Conservation (phyloP, 331 rosid species). For the Dryas integrifolia region DNA sequence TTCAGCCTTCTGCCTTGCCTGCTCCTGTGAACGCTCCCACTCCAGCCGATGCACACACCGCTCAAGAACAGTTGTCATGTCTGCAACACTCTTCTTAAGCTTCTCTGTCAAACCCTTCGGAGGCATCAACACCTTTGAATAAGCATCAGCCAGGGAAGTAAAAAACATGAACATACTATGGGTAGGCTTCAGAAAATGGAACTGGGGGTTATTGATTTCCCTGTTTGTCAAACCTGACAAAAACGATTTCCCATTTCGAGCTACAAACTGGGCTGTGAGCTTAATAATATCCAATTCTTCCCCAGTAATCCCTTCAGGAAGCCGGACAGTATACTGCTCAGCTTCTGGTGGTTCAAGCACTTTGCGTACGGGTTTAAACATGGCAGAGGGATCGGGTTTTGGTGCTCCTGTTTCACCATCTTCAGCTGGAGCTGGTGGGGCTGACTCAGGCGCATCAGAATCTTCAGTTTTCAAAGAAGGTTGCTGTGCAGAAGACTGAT, state of each 20-base stretch:
- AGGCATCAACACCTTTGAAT: constrained; percentile 89
- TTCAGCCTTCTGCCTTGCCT: constrained; percentile 88
- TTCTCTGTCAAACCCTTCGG: constrained; percentile 76
- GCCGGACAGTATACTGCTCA: constrained; percentile 88
- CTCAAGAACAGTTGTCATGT: constrained; percentile 89
- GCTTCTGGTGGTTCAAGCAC: constrained; percentile 84
- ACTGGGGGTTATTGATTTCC: constrained; percentile 80
- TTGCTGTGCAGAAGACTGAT: constrained; percentile 50
- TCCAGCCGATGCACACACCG: constrained; percentile 81
- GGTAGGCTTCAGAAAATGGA: constrained; percentile 87
- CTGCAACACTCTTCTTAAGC: constrained; percentile 66
- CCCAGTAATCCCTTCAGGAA: constrained; percentile 89
- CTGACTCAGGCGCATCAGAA: constrained; percentile 38
- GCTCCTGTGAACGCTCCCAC: constrained; percentile 95
- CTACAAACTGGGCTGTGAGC: constrained; percentile 92
- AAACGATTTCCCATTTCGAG: constrained; percentile 85
- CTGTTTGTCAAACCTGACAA: constrained; percentile 84
- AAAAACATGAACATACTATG: constrained; percentile 92
- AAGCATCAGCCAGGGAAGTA: constrained; percentile 89
- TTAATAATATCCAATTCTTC: constrained; percentile 86
- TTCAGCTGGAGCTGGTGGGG: constrained; percentile 33
- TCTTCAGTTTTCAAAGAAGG: constrained; percentile 42
- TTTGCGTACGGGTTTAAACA: constrained; percentile 61
- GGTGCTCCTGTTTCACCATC: constrained; percentile 46
- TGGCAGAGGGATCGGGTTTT: constrained; percentile 64